A percentile compares a stretch with the other conserved stretches of the same genome.
Conservation (phyloP, 208 protist species). For the Lotmaria passim region DNA sequence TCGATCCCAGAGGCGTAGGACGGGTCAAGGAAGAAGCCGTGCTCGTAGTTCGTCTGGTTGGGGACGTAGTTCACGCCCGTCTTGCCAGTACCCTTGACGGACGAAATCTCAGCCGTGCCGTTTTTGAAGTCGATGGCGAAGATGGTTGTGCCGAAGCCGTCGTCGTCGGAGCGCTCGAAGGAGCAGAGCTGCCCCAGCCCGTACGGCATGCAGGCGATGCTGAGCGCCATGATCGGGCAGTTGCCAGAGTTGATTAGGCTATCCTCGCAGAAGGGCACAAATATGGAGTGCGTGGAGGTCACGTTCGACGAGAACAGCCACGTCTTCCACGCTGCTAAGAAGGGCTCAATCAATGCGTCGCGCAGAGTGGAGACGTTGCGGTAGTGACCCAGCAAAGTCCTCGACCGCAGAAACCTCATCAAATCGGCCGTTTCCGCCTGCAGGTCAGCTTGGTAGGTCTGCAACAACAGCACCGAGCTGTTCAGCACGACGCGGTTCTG, state of each 20-base stretch:
- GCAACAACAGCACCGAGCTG: conserved; percentile 41
- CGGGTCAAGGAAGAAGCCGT: conserved; percentile 27
- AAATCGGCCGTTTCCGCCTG: conserved; percentile 18
- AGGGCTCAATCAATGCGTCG: conserved; percentile 30
- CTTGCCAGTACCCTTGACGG: neutral
- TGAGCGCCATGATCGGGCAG: conserved; percentile 40
- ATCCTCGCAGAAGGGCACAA: conserved; percentile 45
- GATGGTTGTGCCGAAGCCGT: conserved; percentile 10
- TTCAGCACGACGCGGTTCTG: conserved; percentile 55
- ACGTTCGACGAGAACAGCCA: conserved; percentile 28
- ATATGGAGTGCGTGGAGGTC: conserved; percentile 32
- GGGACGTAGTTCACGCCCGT: conserved; percentile 4
- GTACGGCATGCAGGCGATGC: conserved; percentile 23
- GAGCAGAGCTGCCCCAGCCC: conserved; percentile 3
- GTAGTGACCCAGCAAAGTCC: neutral
- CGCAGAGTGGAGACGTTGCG: conserved; percentile 20
- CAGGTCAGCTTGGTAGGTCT: conserved; percentile 31
- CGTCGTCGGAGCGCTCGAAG: conserved; percentile 31
- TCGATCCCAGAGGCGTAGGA: conserved; percentile 4
- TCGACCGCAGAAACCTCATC: conserved; percentile 30
- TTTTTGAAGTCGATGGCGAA: conserved; percentile 13
- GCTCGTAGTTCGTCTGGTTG: conserved; percentile 9
- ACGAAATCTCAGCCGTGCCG: neutral
- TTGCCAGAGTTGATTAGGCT: conserved; percentile 1
- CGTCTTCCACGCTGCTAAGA: conserved; percentile 38